Conservation (phyloP, 306 rosid genomes). For the Oxytropis ochrocephala region DNA sequence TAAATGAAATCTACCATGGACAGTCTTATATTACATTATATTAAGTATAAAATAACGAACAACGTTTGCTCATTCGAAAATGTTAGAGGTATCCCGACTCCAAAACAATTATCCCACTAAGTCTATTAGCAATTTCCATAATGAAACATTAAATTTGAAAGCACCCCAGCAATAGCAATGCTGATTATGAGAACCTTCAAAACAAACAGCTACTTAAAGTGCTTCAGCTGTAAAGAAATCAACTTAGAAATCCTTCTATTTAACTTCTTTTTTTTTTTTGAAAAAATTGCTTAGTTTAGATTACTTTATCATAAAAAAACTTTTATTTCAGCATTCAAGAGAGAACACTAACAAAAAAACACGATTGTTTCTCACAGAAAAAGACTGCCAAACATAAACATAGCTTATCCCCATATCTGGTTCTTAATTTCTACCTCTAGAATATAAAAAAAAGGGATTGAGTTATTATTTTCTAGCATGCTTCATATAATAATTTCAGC, state of each 20-base stretch:
- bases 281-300: not conserved
- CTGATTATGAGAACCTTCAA: constrained; percentile 36
- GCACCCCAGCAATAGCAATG: constrained; percentile 38
- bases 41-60: not conserved
- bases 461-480: not conserved
- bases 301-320: not conserved
- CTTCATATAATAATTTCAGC: constrained; percentile 26
- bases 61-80: not conserved
- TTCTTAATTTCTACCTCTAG: not conserved
- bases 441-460: not conserved
- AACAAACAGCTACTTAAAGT: constrained; percentile 37
- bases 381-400: not conserved
- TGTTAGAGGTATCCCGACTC: not conserved
- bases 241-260: not conserved
- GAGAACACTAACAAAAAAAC: no score
- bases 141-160: constrained; percentile 31
- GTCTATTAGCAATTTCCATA: constrained; percentile 29
- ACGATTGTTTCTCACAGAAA: no score
- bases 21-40: not conserved
- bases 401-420: not conserved
- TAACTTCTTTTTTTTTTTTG: not conserved
- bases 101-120: not conserved
- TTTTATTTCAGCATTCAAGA: not conserved
- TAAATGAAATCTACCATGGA: not conserved
- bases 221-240: constrained; percentile 2